A percentile compares a stretch with the other conserved stretches of the same genome.
phyloP scores from a whole-genome alignment of 331 rosid genomes.

The Quercus phellos region DNA sequence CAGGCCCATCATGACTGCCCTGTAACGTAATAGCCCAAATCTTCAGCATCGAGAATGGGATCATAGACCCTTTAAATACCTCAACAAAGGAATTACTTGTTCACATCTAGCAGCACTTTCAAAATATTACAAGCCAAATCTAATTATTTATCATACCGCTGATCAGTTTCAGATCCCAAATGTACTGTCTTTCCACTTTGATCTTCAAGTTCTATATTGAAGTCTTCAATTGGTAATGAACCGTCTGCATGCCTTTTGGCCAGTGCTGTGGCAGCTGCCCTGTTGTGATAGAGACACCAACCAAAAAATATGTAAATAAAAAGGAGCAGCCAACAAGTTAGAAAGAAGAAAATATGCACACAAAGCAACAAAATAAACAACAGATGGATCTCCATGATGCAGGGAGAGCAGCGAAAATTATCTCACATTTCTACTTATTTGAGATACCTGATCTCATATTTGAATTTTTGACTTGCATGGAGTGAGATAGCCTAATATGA shows the following conservation, averaged over 20 bases:
- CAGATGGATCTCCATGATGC: not conserved
- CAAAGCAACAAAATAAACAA: constrained; percentile 1
- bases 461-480: no score
- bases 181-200: constrained; percentile 80
- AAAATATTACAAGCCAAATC: constrained; percentile 3
- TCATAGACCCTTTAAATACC: constrained; percentile 3
- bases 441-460: no score
- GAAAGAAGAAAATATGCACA: not conserved
- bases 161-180: constrained; percentile 74
- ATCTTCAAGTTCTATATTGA: constrained; percentile 79
- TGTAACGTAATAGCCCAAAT: constrained; percentile 33
- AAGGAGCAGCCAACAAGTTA: constrained; percentile 25
- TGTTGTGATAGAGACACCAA: constrained; percentile 32
- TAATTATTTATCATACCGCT: constrained; percentile 41
- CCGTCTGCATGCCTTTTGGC: constrained; percentile 78
- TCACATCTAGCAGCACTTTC: constrained; percentile 12
- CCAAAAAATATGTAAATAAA: not conserved
- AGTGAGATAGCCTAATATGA: no score
- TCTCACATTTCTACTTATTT: no score
- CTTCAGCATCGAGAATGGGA: constrained; percentile 19
- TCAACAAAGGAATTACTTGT: not conserved
- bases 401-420: no score
- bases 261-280: constrained; percentile 72
- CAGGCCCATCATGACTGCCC: constrained; percentile 96
- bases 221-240: constrained; percentile 70